Percentiles rank a stretch among this genome's conserved stretches.
phyloP scores from a whole-genome alignment of 495 filamentous ascomycete genomes.

The Penicillium pancosmium region DNA sequence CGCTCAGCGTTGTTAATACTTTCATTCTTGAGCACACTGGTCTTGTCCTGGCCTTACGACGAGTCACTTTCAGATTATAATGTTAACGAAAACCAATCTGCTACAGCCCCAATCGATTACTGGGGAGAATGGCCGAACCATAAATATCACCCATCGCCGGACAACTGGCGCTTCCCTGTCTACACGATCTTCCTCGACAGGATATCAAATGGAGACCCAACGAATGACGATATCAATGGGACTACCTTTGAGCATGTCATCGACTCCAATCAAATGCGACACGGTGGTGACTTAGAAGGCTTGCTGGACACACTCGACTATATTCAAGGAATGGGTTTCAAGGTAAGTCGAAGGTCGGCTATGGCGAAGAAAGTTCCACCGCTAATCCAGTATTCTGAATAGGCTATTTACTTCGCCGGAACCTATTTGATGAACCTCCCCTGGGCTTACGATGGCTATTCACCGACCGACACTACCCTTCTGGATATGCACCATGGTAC shows the following conservation, averaged over 20 bases:
- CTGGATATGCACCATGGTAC: conserved; percentile 43
- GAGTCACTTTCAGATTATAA: conserved; percentile 34
- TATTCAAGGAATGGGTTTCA: conserved; percentile 45
- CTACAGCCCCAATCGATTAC: conserved; percentile 35
- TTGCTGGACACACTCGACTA: conserved; percentile 42
- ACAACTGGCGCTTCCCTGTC: conserved; percentile 47
- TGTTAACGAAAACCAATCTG: conserved; percentile 42
- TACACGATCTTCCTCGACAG: conserved; percentile 46
- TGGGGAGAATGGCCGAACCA: conserved; percentile 45
- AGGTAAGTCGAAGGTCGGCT: conserved; percentile 9
- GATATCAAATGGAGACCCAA: conserved; percentile 42
- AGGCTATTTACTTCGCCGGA: conserved; percentile 42
- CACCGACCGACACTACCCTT: conserved; percentile 42
- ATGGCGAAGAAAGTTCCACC: neutral
- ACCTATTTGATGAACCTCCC: conserved; percentile 45
- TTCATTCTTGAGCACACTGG: conserved; percentile 18
- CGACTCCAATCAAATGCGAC: conserved; percentile 41
- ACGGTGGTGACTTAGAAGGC: conserved; percentile 42
- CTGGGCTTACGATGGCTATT: conserved; percentile 46
- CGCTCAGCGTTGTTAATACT: conserved; percentile 18
- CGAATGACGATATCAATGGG: conserved; percentile 22
- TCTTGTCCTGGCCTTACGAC: conserved; percentile 21
- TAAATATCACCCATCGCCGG: conserved; percentile 41
- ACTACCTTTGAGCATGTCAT: conserved; percentile 36
- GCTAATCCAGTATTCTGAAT: conserved; percentile 1